Evolutionary conservation across 1,284 basidiomycete species (phyloP).

Genomic region (Apiotrichum siamense): DNA sequence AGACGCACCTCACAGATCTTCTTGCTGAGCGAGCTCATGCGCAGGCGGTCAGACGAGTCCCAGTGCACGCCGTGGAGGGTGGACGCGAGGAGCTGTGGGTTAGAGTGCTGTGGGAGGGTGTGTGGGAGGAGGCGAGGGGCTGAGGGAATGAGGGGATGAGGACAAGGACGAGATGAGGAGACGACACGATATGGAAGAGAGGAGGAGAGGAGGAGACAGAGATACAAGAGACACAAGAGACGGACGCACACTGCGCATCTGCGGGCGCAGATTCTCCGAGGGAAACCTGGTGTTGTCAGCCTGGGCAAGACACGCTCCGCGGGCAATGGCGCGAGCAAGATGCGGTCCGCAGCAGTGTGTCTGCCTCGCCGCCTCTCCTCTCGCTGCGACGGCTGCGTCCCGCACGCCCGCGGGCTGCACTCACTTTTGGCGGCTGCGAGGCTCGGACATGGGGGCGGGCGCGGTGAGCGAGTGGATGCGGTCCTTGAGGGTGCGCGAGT

Average conservation of each 20-base stretch:
- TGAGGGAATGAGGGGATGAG: no score
- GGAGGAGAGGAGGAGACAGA: neutral
- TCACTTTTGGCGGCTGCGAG: conserved; percentile 6
- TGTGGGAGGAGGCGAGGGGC: no score
- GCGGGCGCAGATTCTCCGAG: conserved; percentile 32
- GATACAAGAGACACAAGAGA: conserved; percentile 5
- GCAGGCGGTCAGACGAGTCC: conserved; percentile 29
- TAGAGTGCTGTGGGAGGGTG: no score
- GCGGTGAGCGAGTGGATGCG: conserved; percentile 5
- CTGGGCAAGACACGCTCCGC: no score
- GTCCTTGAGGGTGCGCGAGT: conserved; percentile 8
- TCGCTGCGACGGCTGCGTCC: no score
- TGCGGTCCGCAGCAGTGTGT: neutral
- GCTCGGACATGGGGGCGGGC: neutral
- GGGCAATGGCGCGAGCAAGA: neutral
- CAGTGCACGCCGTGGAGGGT: conserved; percentile 27
- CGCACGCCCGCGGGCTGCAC: neutral
- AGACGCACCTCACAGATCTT: conserved; percentile 39
- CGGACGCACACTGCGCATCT: conserved; percentile 26
- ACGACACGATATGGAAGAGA: no score
- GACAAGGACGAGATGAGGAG: no score
- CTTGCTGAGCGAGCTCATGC: conserved; percentile 31
- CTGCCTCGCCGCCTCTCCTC: neutral
- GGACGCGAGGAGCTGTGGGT: conserved; percentile 23
- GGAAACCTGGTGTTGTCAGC: conserved; percentile 23